Conservation (phyloP, 805 yeast genomes). For the Starmerella roubikii region DNA sequence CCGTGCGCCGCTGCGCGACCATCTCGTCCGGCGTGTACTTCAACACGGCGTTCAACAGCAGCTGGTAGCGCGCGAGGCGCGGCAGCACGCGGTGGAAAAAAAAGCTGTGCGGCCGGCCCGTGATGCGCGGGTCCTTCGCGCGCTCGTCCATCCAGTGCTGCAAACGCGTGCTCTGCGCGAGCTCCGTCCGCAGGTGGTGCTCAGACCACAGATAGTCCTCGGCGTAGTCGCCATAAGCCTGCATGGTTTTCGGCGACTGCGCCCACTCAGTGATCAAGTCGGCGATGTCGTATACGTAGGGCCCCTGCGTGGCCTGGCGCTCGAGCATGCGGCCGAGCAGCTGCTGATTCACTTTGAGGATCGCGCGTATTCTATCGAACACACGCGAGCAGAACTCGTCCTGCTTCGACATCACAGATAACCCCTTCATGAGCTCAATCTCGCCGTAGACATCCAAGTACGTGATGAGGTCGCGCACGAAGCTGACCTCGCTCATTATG, state of each 20-base stretch:
- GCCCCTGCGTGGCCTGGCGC: slow-evolving; percentile 49
- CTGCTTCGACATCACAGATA: slow-evolving; percentile 34
- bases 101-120: slow-evolving; percentile 29
- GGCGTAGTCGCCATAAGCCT: slow-evolving; percentile 46
- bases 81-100: slow-evolving; percentile 45
- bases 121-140: slow-evolving; percentile 36
- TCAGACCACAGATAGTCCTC: slow-evolving; percentile 27
- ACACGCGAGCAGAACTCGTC: slow-evolving; percentile 48
- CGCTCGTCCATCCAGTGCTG: slow-evolving; percentile 44
- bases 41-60: slow-evolving; percentile 47
- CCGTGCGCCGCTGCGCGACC: slow-evolving; percentile 20
- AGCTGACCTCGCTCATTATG: slow-evolving; percentile 55
- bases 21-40: slow-evolving; percentile 37
- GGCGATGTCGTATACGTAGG: slow-evolving; percentile 34
- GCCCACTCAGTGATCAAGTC: slow-evolving; percentile 56
- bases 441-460: slow-evolving; percentile 47
- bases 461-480: slow-evolving; percentile 51
- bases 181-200: slow-evolving; percentile 34
- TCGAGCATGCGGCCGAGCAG: slow-evolving; percentile 44
- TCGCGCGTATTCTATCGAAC: slow-evolving; percentile 40
- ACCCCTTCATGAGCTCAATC: slow-evolving; percentile 14
- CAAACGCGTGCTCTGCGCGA: slow-evolving; percentile 31
- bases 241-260: slow-evolving; percentile 32
- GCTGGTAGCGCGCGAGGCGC: slow-evolving; percentile 43
- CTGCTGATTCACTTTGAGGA: slow-evolving; percentile 40